Conservation (phyloP, 768 basidiomycete species). For the Dacryopinax primogenitus region DNA sequence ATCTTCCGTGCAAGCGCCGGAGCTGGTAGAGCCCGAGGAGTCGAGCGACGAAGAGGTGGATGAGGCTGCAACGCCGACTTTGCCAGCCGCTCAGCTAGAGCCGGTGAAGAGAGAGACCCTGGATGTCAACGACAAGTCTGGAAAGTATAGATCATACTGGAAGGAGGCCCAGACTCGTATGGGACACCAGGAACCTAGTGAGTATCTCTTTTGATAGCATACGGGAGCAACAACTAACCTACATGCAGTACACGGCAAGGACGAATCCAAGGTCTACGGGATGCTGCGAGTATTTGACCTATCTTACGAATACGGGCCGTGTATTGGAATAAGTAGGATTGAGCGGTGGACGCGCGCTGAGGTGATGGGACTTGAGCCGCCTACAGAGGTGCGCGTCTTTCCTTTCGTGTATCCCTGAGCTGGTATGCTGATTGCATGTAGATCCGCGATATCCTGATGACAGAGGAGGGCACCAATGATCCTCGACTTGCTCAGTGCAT, state of each 20-base stretch:
- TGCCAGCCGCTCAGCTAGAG: background rate
- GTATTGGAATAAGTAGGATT: conserved; percentile 62
- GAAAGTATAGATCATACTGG: conserved; percentile 42
- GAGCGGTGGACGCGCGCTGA: conserved; percentile 81
- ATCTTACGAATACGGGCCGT: conserved; percentile 73
- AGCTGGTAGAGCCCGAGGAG: background rate
- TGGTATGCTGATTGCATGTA: conserved; percentile 23
- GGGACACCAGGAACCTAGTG: conserved; percentile 48
- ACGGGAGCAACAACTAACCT: background rate
- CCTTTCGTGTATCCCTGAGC: background rate
- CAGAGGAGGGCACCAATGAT: conserved; percentile 47
- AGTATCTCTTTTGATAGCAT: conserved; percentile 25
- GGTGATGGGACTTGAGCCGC: conserved; percentile 65
- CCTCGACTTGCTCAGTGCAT: conserved; percentile 47
- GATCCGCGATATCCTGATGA: conserved; percentile 67
- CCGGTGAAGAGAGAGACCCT: conserved; percentile 22
- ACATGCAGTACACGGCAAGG: conserved; percentile 48
- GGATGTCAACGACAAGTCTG: conserved; percentile 38
- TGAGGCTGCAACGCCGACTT: background rate
- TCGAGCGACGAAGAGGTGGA: conserved; percentile 7
- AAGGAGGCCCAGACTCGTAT: conserved; percentile 39
- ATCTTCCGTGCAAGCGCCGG: background rate
- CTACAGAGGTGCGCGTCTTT: conserved; percentile 44
- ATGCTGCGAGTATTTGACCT: conserved; percentile 72
- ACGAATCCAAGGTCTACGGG: conserved; percentile 49